Evolutionary conservation across 345 rosid genomes (phyloP).

Genomic region (Linum lewisii): DNA sequence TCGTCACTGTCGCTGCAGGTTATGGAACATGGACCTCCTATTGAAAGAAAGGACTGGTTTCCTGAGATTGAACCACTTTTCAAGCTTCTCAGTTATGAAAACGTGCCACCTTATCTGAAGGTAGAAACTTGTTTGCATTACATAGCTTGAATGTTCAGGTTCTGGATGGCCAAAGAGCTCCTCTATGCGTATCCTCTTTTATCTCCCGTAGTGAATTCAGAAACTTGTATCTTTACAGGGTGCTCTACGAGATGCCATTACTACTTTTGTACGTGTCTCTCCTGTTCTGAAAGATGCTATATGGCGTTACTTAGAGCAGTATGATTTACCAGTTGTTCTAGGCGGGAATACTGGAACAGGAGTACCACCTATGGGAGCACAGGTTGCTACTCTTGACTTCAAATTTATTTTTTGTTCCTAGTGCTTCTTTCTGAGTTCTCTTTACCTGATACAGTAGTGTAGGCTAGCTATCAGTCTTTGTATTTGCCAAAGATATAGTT

Average conservation of each 20-base stretch:
- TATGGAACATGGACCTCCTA: slow-evolving; percentile 72
- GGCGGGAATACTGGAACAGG: slow-evolving; percentile 43
- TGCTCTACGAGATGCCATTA: slow-evolving; percentile 77
- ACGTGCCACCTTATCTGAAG: slow-evolving; percentile 89
- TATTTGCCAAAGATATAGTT: background rate
- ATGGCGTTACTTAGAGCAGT: slow-evolving; percentile 89
- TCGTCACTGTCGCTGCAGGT: slow-evolving; percentile 32
- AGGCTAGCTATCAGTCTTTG: background rate
- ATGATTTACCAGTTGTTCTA: slow-evolving; percentile 88
- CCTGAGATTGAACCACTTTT: slow-evolving; percentile 86
- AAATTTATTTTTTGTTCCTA: background rate
- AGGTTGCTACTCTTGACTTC: slow-evolving; percentile 28
- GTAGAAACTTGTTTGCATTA: slow-evolving; percentile 23
- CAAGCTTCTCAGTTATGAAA: slow-evolving; percentile 94
- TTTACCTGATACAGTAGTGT: background rate
- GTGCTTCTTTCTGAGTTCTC: slow-evolving; percentile 7
- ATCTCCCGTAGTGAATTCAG: slow-evolving; percentile 3
- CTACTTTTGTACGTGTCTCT: slow-evolving; percentile 61
- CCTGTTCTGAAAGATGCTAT: slow-evolving; percentile 62
- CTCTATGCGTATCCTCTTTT: background rate
- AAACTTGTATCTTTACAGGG: slow-evolving; percentile 42
- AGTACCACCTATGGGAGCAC: slow-evolving; percentile 44
- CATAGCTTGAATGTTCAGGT: slow-evolving; percentile 10
- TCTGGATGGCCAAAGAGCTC: background rate
- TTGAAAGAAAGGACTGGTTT: slow-evolving; percentile 84